Conservation (phyloP, 805 yeast species). For the Barnettozyma siamensis region DNA sequence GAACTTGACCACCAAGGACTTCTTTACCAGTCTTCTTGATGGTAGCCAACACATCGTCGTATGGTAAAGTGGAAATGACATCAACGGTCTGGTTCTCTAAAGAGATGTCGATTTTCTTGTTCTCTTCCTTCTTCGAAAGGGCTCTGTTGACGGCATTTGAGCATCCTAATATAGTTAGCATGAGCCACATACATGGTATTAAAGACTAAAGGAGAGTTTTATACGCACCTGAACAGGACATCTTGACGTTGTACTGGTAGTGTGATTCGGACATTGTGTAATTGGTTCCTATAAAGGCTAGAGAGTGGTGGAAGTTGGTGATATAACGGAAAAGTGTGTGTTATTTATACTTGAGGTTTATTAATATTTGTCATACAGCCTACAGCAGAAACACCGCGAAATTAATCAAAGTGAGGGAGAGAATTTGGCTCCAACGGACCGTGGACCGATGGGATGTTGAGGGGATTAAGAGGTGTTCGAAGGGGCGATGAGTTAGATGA, state of each 20-base stretch:
- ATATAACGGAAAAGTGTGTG: background rate
- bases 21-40: conserved; percentile 90
- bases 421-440: no score
- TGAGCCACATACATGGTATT: background rate
- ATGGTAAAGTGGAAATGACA: conserved; percentile 60
- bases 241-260: conserved; percentile 75
- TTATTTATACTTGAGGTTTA: no score
- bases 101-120: conserved; percentile 65
- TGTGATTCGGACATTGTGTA: conserved; percentile 48
- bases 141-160: conserved; percentile 82
- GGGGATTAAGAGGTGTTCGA: no score
- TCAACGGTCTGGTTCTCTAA: conserved; percentile 78
- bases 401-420: no score
- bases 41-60: conserved; percentile 73
- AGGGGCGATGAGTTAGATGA: no score
- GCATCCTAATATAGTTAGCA: conserved; percentile 49
- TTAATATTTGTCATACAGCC: background rate
- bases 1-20: conserved; percentile 57
- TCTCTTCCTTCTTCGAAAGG: conserved; percentile 65
- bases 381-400: background rate
- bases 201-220: no score
- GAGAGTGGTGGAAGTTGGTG: no score
- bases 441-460: no score
- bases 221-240: conserved; percentile 66
- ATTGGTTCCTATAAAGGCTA: no score